Base-by-base conservation (phyloP, 169 alveolate species). In the Plasmodium vivax region DNA sequence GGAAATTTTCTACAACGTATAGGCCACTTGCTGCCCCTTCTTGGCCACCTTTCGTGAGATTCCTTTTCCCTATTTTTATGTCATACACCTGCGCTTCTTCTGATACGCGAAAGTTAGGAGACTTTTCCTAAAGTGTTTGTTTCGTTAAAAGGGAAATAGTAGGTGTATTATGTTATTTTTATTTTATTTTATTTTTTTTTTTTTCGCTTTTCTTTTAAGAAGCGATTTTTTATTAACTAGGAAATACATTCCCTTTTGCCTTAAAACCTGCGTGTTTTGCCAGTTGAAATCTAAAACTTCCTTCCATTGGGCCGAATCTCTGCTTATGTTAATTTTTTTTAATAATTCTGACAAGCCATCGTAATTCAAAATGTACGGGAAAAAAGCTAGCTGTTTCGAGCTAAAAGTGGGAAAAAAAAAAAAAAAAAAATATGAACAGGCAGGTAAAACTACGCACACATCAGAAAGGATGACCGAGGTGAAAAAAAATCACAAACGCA, bases 261-360 rank as follows among this genome's bases (percentile, higher is more conserved):
- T 51, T 58, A 36, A 14, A 3, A 92, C 95, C 68, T 82, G 82
- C 0, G 82, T 79, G 58, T 92, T 79, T 27, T 92, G 95, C 95
- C 95, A 92, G 41, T 62, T 92, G 32, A 92, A 92, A 73, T 92
- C 95, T 38, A 92, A 41, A 34, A 92, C 41, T 71, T 82, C 81
- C 68, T 8, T 72, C 95, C 95, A 92, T 16, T 81, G 72, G 82
- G 8, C 32, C 56, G 92, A 92, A 56, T 68, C 68, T 79, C 58
- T 41, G 27, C 54, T 41, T 82, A 92, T 82, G 68, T 82, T 72
- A 47, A 77, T 82, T 82, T 92, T 92, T 73, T 92, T 54, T 92
- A 92, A 92, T 82, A 92, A 82, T 73, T 72, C 84, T 12, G 95
- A 72, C 58, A 92, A 73, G 38, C 84, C 92, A 82, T 92, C 95